Percentiles rank a stretch among this genome's conserved stretches.
Conservation (phyloP, 2,329 filamentous ascomycete genomes). For the Sporothrix phasma region DNA sequence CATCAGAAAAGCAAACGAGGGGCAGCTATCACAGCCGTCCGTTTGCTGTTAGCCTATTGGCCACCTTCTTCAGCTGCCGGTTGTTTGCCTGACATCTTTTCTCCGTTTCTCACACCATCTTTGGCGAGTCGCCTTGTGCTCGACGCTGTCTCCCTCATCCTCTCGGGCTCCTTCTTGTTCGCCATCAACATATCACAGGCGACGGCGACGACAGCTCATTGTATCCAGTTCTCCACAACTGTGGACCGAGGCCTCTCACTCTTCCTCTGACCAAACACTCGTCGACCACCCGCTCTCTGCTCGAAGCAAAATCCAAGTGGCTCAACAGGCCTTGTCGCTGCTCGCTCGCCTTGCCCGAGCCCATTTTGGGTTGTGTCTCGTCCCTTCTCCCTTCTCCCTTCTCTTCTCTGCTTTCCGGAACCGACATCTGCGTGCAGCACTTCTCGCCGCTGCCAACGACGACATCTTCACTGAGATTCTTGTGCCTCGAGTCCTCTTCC, state of each 20-base stretch:
- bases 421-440: background rate
- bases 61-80: background rate
- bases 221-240: background rate
- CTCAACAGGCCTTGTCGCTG: background rate
- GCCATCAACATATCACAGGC: too few relatives aligned
- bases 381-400: background rate
- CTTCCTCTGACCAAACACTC: background rate
- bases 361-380: background rate
- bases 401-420: background rate
- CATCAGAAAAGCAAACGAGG: background rate
- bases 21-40: background rate
- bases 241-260: background rate
- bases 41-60: background rate
- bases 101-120: background rate
- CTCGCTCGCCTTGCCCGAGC: background rate
- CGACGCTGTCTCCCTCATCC: slow-evolving; percentile 1
- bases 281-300: background rate
- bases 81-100: background rate
- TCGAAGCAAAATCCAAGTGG: background rate
- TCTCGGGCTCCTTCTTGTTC: too few relatives aligned
- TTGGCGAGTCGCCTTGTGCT: background rate
- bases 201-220: background rate
- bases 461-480: background rate
- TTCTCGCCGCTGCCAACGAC: background rate
- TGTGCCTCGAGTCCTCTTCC: background rate